A percentile compares a stretch with the other conserved stretches of the same genome.
phyloP scores from a whole-genome alignment of 805 yeast species.

The Jamesozyma gamospora region DNA sequence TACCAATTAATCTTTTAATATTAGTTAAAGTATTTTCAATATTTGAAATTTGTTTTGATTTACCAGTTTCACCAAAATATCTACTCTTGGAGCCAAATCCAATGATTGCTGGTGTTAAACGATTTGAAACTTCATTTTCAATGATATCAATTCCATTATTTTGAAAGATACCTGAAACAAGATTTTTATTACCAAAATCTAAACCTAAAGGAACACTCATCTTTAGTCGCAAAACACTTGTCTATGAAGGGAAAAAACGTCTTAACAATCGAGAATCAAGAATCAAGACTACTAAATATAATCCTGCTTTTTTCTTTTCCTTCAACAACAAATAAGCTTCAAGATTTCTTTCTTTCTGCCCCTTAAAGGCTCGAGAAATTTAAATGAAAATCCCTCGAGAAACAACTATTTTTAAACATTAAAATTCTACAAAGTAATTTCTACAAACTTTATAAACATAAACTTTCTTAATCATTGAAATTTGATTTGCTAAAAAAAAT shows the following conservation, averaged over 20 bases:
- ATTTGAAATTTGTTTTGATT: slow-evolving; percentile 91
- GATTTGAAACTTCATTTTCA: slow-evolving; percentile 96
- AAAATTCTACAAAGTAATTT: too few relatives aligned
- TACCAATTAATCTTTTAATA: slow-evolving; percentile 84
- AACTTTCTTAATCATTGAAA: too few relatives aligned
- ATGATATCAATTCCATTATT: slow-evolving; percentile 97
- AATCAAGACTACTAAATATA: not conserved
- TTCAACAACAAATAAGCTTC: too few relatives aligned
- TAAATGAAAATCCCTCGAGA: too few relatives aligned
- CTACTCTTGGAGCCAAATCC: slow-evolving; percentile 86
- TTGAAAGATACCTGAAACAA: slow-evolving; percentile 91
- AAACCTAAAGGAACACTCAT: slow-evolving; percentile 95
- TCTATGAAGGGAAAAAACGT: too few relatives aligned
- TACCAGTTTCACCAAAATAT: slow-evolving; percentile 88
- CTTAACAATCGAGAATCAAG: too few relatives aligned
- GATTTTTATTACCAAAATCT: slow-evolving; percentile 91
- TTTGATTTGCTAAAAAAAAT: too few relatives aligned
- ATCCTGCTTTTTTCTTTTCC: not conserved
- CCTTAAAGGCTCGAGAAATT: too few relatives aligned
- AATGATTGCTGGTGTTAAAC: slow-evolving; percentile 84
- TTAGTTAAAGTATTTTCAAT: slow-evolving; percentile 91
- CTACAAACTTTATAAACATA: too few relatives aligned
- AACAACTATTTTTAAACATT: too few relatives aligned
- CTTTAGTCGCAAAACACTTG: too few relatives aligned
- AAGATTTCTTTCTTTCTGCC: too few relatives aligned